phyloP scores from a whole-genome alignment of 2,329 filamentous ascomycete genomes.

The Colletotrichum sp. region DNA sequence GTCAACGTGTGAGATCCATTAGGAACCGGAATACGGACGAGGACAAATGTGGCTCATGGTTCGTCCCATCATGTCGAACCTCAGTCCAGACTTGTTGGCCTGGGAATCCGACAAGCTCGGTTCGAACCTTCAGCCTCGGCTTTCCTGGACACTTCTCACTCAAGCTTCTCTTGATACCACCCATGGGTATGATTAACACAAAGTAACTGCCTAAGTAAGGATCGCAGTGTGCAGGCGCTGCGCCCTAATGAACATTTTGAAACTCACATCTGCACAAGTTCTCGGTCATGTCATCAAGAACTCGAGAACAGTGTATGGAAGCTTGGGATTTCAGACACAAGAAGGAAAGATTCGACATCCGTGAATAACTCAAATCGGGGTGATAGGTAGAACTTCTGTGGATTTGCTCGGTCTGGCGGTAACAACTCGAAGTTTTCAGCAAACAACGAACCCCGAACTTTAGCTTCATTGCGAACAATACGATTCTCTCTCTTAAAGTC shows the following conservation, averaged over 20 bases:
- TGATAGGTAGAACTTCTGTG: rapidly evolving
- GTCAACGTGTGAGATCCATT: not conserved
- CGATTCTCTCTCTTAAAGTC: not conserved
- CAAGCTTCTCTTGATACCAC: not conserved
- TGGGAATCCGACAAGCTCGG: not conserved
- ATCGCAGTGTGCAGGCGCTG: not conserved
- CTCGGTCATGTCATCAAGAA: not conserved
- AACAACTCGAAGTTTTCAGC: not conserved
- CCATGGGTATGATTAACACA: not conserved
- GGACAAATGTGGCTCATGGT: not conserved
- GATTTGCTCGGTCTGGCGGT: not conserved
- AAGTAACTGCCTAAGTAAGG: not conserved
- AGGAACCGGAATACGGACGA: not conserved
- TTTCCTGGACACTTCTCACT: not conserved
- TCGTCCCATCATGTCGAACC: not conserved
- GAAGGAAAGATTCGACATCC: not conserved
- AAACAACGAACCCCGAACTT: not conserved
- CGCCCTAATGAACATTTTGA: not conserved
- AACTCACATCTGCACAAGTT: not conserved
- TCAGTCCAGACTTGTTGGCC: not conserved
- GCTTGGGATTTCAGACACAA: not conserved
- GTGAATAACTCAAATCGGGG: not conserved
- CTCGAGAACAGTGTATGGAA: not conserved
- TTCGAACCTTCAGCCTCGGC: not conserved
- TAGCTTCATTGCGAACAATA: not conserved